Evolutionary conservation across 2,329 filamentous ascomycete species (phyloP).

Genomic region (Sporothrix inflata): DNA sequence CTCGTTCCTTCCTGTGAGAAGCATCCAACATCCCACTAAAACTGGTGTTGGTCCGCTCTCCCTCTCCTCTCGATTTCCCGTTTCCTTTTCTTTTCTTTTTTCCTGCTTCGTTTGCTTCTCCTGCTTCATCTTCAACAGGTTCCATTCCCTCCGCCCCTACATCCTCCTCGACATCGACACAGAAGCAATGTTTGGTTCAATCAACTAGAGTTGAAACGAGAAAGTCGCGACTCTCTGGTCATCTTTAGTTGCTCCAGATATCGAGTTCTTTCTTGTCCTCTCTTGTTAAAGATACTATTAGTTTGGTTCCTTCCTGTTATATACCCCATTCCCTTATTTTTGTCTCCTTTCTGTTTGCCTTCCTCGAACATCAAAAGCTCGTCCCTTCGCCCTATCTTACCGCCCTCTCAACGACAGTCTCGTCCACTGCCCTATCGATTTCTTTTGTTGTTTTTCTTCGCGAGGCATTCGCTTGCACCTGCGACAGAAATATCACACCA

Average conservation of each 20-base stretch:
- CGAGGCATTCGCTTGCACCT: slow-evolving; percentile 46
- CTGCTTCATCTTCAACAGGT: not conserved
- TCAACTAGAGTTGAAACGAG: slow-evolving; percentile 55
- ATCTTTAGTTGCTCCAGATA: slow-evolving; percentile 37
- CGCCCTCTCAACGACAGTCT: not conserved
- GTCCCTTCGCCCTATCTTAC: not conserved
- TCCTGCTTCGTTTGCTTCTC: not conserved
- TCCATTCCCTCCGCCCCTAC: not conserved
- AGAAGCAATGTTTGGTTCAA: slow-evolving; percentile 57
- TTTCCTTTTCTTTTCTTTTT: not conserved
- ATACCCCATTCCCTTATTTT: not conserved
- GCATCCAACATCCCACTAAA: slow-evolving; percentile 39
- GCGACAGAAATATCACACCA: slow-evolving; percentile 38
- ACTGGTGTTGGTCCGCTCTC: slow-evolving; percentile 3
- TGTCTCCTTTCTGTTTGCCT: not conserved
- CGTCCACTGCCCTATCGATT: not conserved
- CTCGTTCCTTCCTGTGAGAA: slow-evolving; percentile 32
- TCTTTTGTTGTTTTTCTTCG: slow-evolving; percentile 33
- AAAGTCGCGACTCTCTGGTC: slow-evolving; percentile 36
- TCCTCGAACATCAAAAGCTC: not conserved
- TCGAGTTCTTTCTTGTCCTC: not conserved
- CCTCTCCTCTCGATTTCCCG: not conserved
- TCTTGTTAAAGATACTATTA: slow-evolving; percentile 2
- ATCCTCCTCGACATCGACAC: slow-evolving; percentile 49
- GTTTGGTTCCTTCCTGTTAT: not conserved